A percentile compares a stretch with the other conserved stretches of the same genome.
Conservation (phyloP, 2,329 filamentous ascomycete genomes). For the Didymellaceae sp. region DNA sequence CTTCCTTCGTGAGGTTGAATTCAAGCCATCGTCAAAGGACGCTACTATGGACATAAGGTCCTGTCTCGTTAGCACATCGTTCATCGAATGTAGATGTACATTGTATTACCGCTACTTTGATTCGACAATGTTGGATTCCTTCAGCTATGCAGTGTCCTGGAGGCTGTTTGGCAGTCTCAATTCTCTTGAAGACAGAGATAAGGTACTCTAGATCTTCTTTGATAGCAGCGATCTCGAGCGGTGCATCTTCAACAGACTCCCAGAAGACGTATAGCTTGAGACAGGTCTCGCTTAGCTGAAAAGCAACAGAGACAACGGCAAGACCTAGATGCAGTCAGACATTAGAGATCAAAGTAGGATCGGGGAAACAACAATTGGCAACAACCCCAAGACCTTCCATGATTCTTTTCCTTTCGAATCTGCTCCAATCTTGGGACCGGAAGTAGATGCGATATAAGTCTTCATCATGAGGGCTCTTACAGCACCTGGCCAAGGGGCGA, state of each 20-base stretch:
- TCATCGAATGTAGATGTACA: background rate
- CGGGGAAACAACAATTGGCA: background rate
- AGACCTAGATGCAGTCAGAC: constrained; percentile 3
- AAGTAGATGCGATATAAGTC: too few relatives aligned
- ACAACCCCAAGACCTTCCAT: background rate
- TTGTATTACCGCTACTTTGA: constrained; percentile 9
- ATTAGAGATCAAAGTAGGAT: background rate
- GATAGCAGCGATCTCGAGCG: constrained; percentile 18
- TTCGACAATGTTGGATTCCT: constrained; percentile 18
- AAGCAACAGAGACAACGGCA: constrained; percentile 14
- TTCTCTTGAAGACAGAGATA: constrained; percentile 16
- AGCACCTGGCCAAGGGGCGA: too few relatives aligned
- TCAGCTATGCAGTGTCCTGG: constrained; percentile 17
- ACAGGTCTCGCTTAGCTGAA: constrained; percentile 17
- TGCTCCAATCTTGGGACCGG: too few relatives aligned
- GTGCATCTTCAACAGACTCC: constrained; percentile 23
- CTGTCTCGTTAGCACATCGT: background rate
- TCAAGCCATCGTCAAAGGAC: constrained; percentile 8
- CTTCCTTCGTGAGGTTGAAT: constrained; percentile 13
- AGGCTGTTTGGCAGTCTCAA: constrained; percentile 2
- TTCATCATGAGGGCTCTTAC: too few relatives aligned
- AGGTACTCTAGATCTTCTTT: constrained; percentile 22
- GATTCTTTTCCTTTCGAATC: too few relatives aligned
- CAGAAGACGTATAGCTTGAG: constrained; percentile 23
- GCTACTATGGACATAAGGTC: constrained; percentile 12